Evolutionary conservation across 2,329 filamentous ascomycete species (phyloP), one percentile per base, ranked within the genome.

Genomic region (Fusarium sp.): DNA sequence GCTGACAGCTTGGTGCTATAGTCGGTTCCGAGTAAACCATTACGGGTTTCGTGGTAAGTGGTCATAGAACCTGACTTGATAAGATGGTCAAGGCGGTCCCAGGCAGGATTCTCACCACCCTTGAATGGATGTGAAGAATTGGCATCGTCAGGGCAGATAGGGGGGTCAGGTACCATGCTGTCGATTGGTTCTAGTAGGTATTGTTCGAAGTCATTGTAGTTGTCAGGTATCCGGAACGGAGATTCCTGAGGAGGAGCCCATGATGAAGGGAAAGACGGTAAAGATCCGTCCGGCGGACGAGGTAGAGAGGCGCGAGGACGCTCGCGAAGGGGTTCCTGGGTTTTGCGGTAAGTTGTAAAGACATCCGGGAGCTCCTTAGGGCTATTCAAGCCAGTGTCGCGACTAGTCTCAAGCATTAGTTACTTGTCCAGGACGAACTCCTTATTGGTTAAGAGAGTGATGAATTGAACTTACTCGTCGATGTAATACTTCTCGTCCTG

Each of bases 1-100:
- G 89, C 90, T 0, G 92, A 93, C 1, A 95, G 82, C 67, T 94
- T 95, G 6, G 92, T 94, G 74, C 90, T 92, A 76, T 91, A 94
- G 70, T 93, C 90, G 3, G 84, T 77, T 3, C 92, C 92, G 0
- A 94, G 78, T 2, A 94, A 84, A 1, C 91, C 91, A 64, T 95
- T 94, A 4, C 92, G 87, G 0, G 91, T 92, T 20, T 88, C 85
- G 75, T 93, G 91, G 79, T 95, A 95, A 2, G 81, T 80, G 1
- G 84, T 87, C 80, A 92, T 88, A 10, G 85, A 82, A 2, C 90
- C 90, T 2, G 85, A 87, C 12, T 83, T 83, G 54, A 94, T 83
- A 7, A 94, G 83, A 70, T 92, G 84, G 5, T 81, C 75, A 5
- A 95, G 79, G 1, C 92, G 88, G 4, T 88, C 78, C 27, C 85